These are phyloP conservation scores for Acorus calamus DNA, from an alignment of 106 monocot species.

Conservation along the genomic window DNA sequence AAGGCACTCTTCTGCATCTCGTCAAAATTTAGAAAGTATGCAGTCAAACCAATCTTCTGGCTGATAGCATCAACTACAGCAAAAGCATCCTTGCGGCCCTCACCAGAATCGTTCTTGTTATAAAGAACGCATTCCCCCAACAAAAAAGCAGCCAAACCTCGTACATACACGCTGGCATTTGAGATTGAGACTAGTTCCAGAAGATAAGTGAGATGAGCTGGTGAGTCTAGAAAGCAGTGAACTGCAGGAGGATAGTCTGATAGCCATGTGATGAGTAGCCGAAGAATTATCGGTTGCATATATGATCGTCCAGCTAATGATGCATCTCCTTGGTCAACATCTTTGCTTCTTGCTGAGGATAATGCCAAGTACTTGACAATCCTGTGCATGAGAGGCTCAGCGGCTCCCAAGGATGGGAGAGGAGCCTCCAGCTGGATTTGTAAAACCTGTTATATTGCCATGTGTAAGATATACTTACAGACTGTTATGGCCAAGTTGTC, in stretches of 20 bases:
- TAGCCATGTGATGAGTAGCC: slow-evolving; percentile 64
- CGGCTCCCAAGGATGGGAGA: slow-evolving; percentile 60
- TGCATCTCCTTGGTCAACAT: slow-evolving; percentile 20
- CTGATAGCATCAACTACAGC: slow-evolving; percentile 82
- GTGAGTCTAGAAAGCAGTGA: slow-evolving; percentile 59
- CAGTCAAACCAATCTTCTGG: slow-evolving; percentile 78
- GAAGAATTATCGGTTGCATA: slow-evolving; percentile 55
- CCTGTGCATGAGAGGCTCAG: slow-evolving; percentile 77
- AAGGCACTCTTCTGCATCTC: slow-evolving; percentile 47
- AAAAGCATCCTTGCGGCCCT: slow-evolving; percentile 57
- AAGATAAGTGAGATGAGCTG: slow-evolving; percentile 65
- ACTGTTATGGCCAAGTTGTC: no score
- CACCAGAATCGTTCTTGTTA: slow-evolving; percentile 38
- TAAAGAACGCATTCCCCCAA: slow-evolving; percentile 79
- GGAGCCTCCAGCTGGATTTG: slow-evolving; percentile 54
- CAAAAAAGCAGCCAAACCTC: slow-evolving; percentile 65
- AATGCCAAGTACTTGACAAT: slow-evolving; percentile 65
- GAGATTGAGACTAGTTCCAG: slow-evolving; percentile 51
- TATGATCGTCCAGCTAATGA: slow-evolving; percentile 28
- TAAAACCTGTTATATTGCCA: slow-evolving; percentile 43
- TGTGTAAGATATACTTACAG: not conserved
- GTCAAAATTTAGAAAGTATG: slow-evolving; percentile 69
- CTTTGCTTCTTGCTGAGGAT: slow-evolving; percentile 30
- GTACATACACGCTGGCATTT: slow-evolving; percentile 25
- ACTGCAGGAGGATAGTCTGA: slow-evolving; percentile 70